Percentiles rank a stretch among this genome's conserved stretches.
These are phyloP conservation scores for Aspergillus tamarii DNA, from an alignment of 2,329 filamentous ascomycete genomes.

Conservation along the genomic window DNA sequence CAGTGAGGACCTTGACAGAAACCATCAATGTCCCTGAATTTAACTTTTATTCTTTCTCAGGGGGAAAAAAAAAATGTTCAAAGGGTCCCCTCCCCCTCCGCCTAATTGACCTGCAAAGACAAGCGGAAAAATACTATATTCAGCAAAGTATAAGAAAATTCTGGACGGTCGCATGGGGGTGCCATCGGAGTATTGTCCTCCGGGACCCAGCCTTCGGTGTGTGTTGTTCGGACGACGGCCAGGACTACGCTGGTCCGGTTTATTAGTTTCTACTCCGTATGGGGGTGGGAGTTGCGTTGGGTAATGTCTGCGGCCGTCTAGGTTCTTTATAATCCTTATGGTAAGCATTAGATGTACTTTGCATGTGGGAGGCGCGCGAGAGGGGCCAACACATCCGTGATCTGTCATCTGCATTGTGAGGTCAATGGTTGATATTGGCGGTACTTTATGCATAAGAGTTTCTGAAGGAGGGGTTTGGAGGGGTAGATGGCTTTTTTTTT, in stretches of 20 bases:
- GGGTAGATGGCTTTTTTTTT: not conserved
- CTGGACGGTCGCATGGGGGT: conserved; percentile 1
- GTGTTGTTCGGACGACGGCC: not conserved
- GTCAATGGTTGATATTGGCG: not conserved
- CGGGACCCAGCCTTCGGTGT: conserved; percentile 17
- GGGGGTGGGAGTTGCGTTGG: not conserved
- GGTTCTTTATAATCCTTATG: not conserved
- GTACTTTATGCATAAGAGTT: not conserved
- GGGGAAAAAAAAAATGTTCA: not conserved
- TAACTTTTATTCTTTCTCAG: not conserved
- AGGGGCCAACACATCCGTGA: conserved; percentile 1
- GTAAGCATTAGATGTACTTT: not conserved
- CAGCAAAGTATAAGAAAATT: conserved; percentile 4
- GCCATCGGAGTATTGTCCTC: conserved; percentile 30
- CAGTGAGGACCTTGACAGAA: not conserved
- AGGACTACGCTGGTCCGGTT: conserved; percentile 4
- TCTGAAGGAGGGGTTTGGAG: not conserved
- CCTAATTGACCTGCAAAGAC: not conserved
- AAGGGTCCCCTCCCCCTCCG: not conserved
- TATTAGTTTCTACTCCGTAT: not conserved
- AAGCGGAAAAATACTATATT: conserved; percentile 4
- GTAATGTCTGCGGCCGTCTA: not conserved
- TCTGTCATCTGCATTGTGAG: not conserved
- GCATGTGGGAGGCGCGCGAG: not conserved
- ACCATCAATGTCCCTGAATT: not conserved